Conservation (phyloP, 768 basidiomycete species). For the Pisolithus orientalis region DNA sequence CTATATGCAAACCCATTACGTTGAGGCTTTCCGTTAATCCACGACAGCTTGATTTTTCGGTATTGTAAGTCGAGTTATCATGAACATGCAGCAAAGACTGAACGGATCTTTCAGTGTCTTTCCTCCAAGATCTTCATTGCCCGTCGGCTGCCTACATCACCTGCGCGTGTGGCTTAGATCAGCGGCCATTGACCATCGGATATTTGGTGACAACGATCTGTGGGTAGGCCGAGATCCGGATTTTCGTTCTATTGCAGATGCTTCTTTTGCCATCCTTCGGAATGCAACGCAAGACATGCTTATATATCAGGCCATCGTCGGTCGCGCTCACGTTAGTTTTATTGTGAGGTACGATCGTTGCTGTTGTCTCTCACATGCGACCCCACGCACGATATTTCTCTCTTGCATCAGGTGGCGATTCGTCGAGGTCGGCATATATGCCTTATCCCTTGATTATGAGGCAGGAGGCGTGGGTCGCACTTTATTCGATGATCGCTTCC, state of each 20-base stretch:
- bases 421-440: constrained; percentile 39
- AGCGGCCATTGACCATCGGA: constrained; percentile 51
- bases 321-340: constrained; percentile 51
- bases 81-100: not conserved
- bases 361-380: not conserved
- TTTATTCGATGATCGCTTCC: constrained; percentile 46
- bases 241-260: constrained; percentile 50
- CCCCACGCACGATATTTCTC: not conserved
- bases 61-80: constrained; percentile 43
- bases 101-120: constrained; percentile 36
- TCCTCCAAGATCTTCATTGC: constrained; percentile 52
- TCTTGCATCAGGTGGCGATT: constrained; percentile 41
- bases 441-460: constrained; percentile 59
- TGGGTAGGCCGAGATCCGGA: constrained; percentile 66
- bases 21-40: constrained; percentile 49
- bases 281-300: constrained; percentile 37
- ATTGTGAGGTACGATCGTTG: constrained; percentile 39
- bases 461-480: constrained; percentile 52
- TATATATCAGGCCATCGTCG: constrained; percentile 50
- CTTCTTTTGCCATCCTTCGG: constrained; percentile 47
- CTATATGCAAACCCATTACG: constrained; percentile 40
- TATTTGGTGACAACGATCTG: constrained; percentile 59
- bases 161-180: constrained; percentile 61
- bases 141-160: constrained; percentile 47
- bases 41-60: constrained; percentile 47